Evolutionary conservation across 2,329 filamentous ascomycete genomes (phyloP), one percentile per base, ranked within the genome.

Genomic region (Sarocladiaceae sp.): DNA sequence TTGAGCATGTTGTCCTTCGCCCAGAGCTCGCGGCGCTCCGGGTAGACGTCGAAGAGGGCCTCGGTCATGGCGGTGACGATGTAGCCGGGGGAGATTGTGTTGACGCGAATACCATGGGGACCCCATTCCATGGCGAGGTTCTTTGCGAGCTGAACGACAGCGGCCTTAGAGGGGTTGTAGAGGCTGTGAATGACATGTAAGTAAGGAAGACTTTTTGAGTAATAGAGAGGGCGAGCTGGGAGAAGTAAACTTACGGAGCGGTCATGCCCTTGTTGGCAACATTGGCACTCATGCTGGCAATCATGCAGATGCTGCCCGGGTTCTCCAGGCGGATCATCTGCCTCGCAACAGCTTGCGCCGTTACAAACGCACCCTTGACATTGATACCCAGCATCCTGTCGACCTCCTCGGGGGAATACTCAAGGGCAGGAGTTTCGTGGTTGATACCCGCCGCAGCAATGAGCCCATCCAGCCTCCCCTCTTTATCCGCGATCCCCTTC

Each of bases 1-100:
- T 76, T 80, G 44, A 95, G 71, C 88, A 95, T 93, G 64, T 94
- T 95, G 64, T 91, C 82, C 54, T 75, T 83, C 13, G 85, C 79
- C 89, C 89, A 95, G 48, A 82, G 75, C 20, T 62, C 63, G 49
- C 68, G 67, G 44, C 77, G 72, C 55, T 89, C 85, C 0, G 88
- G 88, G 52, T 78, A 85, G 50, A 84, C 73, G 51, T 81, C 73
- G 56, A 95, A 93, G 24, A 95, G 75, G 47, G 78, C 76, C 59
- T 87, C 78, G 1, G 91, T 86, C 89, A 95, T 95, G 18, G 83
- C 79, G 2, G 85, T 89, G 18, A 85, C 76, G 56, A 89, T 49
- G 29, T 47, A 47, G 7, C 87, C 86, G 0, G 87, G 85, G 16
- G 82, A 88, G 50, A 93, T 77, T 12, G 83, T 88, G 66, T 93